Evolutionary conservation across 1,284 basidiomycete genomes (phyloP).

Genomic region (Schizophyllum commune): DNA sequence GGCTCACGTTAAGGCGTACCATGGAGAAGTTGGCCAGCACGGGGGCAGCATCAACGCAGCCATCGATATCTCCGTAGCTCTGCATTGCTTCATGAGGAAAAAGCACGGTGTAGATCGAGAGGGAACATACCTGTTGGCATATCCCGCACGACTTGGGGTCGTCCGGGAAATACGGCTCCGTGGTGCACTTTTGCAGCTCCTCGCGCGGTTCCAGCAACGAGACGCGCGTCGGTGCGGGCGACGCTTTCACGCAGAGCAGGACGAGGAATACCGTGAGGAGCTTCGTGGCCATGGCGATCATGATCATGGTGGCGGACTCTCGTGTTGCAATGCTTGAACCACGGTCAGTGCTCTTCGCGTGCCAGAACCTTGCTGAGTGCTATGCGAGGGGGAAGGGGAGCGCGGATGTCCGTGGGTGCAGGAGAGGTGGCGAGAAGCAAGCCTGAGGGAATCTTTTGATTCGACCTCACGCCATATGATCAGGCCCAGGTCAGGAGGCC

Average conservation of each 20-base stretch:
- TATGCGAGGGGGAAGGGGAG: neutral
- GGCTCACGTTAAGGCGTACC: slow-evolving; percentile 25
- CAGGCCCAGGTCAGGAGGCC: neutral
- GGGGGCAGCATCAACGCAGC: slow-evolving; percentile 49
- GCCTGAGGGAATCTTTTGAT: neutral
- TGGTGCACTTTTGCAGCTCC: neutral
- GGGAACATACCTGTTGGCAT: slow-evolving; percentile 7
- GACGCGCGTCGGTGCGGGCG: too few relatives aligned
- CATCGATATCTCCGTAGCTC: slow-evolving; percentile 45
- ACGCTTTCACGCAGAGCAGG: neutral
- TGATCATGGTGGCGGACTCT: neutral
- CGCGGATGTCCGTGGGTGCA: neutral
- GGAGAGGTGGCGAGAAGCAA: neutral
- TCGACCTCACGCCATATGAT: neutral
- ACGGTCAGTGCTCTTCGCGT: neutral
- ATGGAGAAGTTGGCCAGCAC: slow-evolving; percentile 50
- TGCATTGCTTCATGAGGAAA: slow-evolving; percentile 9
- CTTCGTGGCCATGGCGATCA: neutral
- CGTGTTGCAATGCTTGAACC: neutral
- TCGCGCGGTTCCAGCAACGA: neutral
- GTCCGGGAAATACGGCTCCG: slow-evolving; percentile 8
- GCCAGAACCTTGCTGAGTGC: neutral
- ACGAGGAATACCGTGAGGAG: neutral
- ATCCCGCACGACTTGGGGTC: slow-evolving; percentile 7
- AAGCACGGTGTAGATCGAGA: neutral